phyloP scores from a whole-genome alignment of 163 green algal genomes.

The Scenedesmus sp. region DNA sequence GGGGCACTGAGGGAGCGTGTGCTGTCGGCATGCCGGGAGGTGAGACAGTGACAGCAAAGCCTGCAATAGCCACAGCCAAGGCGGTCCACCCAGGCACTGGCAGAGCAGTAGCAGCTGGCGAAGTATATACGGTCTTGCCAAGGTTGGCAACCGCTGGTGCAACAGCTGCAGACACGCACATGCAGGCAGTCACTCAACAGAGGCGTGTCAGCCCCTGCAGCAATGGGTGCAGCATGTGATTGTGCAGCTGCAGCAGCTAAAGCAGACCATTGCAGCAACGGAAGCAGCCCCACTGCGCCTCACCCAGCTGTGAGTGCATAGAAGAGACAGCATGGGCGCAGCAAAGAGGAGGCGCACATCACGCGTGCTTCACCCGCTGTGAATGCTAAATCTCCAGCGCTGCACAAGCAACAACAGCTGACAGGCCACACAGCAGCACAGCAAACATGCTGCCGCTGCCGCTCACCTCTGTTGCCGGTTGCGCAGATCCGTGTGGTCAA shows the following conservation, averaged over 20 bases:
- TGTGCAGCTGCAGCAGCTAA: too few relatives aligned
- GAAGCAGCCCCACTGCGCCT: too few relatives aligned
- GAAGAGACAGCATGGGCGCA: too few relatives aligned
- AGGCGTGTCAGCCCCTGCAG: too few relatives aligned
- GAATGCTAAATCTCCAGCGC: too few relatives aligned
- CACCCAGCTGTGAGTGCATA: too few relatives aligned
- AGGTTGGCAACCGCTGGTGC: not conserved
- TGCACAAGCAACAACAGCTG: not conserved
- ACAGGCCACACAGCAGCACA: not conserved
- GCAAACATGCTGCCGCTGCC: not conserved
- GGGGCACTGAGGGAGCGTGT: constrained; percentile 81
- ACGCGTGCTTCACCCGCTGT: too few relatives aligned
- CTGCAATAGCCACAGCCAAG: not conserved
- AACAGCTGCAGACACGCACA: not conserved
- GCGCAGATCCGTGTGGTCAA: constrained; percentile 72
- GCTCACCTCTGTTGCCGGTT: not conserved
- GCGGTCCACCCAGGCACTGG: not conserved
- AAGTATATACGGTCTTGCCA: too few relatives aligned
- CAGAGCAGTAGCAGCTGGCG: not conserved
- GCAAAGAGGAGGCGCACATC: too few relatives aligned
- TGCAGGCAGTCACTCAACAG: too few relatives aligned
- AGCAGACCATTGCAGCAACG: too few relatives aligned
- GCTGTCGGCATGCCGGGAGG: constrained; percentile 75
- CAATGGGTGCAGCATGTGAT: too few relatives aligned
- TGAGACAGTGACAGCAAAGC: constrained; percentile 25